Base-by-base conservation (phyloP, 805 yeast genomes). In the Candida peoriensis region DNA sequence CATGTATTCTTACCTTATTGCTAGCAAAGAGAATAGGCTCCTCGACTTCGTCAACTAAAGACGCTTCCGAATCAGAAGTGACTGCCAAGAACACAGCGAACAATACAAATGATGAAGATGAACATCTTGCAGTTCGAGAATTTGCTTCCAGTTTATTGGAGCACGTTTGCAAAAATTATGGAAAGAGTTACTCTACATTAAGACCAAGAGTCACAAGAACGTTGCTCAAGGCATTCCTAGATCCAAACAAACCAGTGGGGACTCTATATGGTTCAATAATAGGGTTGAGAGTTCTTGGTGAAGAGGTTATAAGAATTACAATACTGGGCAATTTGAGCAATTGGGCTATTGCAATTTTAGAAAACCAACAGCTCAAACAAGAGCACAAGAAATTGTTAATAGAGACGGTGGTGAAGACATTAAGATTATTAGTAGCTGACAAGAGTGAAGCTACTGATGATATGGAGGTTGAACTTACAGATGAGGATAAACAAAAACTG, bases 131-230 rank as follows among this genome's bases (percentile, higher is more conserved):
- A 8, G 79, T 90, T 5, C 74, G 99, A 43, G 95, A 85, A 50
- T 81, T 86, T 54, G 89, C 97, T 2, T 87, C 96, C 1, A 75
- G 88, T 24, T 66, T 93, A 41, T 66, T 93, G 17, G 80, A 80
- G 33, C 82, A 82, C 47, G 81, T 93, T n/a, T 74, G 88, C 42
- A 67, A 72, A 33, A 75, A 78, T 20, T 93, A 82, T 58, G 94
- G 95, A 22, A 78, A 84, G 32, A 77, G 90, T 2, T 89, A 90
- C 56, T 79, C 90, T 16, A 83, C 97, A 2, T 68, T 93, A 47
- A 85, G 86, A 51, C 96, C 97, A 20, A 74, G 97, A 46, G 90
- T 93, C 4, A 88, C 97, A 6, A 73, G 98, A 56, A 94, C 98
- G 2, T 65, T 94, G 36, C 66, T 94, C 41, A 78, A 95, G 51